Evolutionary conservation across 306 rosid genomes (phyloP).

Genomic region (Quercus mongolica): DNA sequence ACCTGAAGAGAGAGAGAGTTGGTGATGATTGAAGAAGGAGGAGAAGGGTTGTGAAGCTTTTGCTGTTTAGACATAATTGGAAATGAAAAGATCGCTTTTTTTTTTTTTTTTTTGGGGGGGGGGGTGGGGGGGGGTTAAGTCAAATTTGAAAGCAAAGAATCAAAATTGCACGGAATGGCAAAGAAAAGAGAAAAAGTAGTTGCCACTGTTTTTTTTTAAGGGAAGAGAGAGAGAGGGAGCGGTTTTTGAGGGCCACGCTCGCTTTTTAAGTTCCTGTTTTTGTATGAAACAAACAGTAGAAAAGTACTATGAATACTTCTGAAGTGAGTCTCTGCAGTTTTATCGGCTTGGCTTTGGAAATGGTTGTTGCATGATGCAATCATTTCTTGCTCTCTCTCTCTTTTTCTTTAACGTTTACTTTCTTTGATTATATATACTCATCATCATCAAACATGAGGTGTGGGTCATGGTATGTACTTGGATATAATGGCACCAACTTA

Average conservation of each 20-base stretch:
- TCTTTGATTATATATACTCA: too few relatives aligned
- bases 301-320: too few relatives aligned
- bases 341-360: too few relatives aligned
- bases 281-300: too few relatives aligned
- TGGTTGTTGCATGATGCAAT: too few relatives aligned
- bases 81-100: conserved; percentile 1
- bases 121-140: neutral
- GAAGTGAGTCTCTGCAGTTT: too few relatives aligned
- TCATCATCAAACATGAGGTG: too few relatives aligned
- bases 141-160: conserved; percentile 10
- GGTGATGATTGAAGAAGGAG: neutral
- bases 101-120: neutral
- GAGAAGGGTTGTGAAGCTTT: conserved; percentile 24
- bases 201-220: conserved; percentile 21
- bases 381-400: too few relatives aligned
- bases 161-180: conserved; percentile 15
- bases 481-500: too few relatives aligned
- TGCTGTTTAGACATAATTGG: conserved; percentile 41
- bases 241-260: neutral
- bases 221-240: conserved; percentile 15
- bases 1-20: neutral
- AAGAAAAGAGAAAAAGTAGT: conserved; percentile 2
- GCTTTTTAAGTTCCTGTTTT: too few relatives aligned
- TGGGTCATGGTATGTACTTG: too few relatives aligned
- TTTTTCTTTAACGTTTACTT: too few relatives aligned